A percentile compares a stretch with the other conserved stretches of the same genome.
Evolutionary conservation across 768 basidiomycete species (phyloP).

Genomic region (Russula griseocarnosa): DNA sequence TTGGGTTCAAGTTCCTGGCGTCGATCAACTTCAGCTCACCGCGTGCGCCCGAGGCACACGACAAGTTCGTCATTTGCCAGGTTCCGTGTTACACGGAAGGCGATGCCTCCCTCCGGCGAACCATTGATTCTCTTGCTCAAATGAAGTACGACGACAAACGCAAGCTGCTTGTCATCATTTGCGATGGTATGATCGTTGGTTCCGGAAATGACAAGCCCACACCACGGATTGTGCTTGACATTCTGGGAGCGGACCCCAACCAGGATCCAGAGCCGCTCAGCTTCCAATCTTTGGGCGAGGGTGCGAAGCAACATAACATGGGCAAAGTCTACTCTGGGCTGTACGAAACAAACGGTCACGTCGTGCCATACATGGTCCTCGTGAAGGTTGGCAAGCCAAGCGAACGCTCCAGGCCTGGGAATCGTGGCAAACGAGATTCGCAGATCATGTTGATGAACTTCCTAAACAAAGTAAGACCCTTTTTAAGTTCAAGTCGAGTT

Average conservation of each 20-base stretch:
- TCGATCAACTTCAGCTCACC: constrained; percentile 77
- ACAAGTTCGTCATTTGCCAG: constrained; percentile 97
- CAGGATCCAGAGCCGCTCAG: constrained; percentile 92
- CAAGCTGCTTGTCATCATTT: constrained; percentile 87
- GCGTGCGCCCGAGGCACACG: constrained; percentile 88
- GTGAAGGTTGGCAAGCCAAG: constrained; percentile 95
- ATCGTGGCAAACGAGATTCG: constrained; percentile 97
- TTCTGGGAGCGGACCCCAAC: constrained; percentile 90
- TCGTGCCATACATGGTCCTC: constrained; percentile 90
- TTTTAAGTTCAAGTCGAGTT: neutral
- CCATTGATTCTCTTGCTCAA: constrained; percentile 91
- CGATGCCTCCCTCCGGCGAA: constrained; percentile 73
- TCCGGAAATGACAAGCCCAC: constrained; percentile 96
- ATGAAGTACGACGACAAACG: constrained; percentile 98
- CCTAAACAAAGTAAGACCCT: constrained; percentile 77
- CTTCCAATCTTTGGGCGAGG: constrained; percentile 91
- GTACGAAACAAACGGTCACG: constrained; percentile 91
- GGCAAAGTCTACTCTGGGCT: constrained; percentile 96
- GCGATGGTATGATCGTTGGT: constrained; percentile 98
- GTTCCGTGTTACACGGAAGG: constrained; percentile 99
- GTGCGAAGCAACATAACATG: constrained; percentile 95
- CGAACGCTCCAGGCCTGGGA: constrained; percentile 89
- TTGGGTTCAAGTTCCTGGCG: constrained; percentile 94
- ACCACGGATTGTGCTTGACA: constrained; percentile 93
- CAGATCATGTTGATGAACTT: constrained; percentile 97